phyloP scores from a whole-genome alignment of 805 yeast genomes.

The Candida fluviatilis region DNA sequence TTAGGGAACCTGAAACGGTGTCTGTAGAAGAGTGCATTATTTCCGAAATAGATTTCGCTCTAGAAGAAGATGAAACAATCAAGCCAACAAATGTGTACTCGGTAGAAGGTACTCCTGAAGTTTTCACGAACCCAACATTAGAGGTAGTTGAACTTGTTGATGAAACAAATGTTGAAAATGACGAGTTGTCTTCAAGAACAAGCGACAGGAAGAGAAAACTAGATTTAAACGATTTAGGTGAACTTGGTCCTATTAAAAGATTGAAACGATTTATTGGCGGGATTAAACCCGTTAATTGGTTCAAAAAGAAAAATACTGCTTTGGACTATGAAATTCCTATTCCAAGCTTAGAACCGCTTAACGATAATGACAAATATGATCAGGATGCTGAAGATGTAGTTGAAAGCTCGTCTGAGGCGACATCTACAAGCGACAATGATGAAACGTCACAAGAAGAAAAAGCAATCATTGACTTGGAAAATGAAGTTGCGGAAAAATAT shows the following conservation, averaged over 20 bases:
- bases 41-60: background rate
- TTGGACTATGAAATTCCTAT: background rate
- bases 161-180: background rate
- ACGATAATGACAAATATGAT: background rate
- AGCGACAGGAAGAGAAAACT: background rate
- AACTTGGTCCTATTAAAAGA: background rate
- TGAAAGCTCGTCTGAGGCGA: too few species aligned
- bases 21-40: background rate
- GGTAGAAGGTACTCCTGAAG: background rate
- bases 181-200: background rate
- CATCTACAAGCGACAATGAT: too few species aligned
- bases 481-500: background rate
- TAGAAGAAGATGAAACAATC: background rate
- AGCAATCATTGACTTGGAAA: background rate
- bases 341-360: background rate
- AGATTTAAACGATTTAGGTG: background rate
- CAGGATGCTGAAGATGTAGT: background rate
- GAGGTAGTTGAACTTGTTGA: background rate
- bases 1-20: background rate
- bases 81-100: constrained; percentile 1
- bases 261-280: background rate
- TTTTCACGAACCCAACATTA: background rate
- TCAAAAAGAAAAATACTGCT: background rate
- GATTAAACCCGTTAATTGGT: background rate
- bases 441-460: too few species aligned